Base-by-base conservation (phyloP, 1,139 yeast species). In the Candida sanyaensis region DNA sequence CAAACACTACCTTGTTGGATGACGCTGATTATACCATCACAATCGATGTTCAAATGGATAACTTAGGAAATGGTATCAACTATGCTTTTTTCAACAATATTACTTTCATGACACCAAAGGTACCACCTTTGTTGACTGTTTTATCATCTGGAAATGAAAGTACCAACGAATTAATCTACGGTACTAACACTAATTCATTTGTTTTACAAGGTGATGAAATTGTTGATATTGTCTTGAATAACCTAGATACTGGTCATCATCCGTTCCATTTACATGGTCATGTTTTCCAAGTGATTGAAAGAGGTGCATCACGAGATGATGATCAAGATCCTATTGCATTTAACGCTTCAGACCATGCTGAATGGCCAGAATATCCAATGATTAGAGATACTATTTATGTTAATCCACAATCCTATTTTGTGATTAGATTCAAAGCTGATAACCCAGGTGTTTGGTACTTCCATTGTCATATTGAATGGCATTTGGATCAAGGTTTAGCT, bases 401-500 rank as follows among this genome's bases (percentile, higher is more conserved):
- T 27, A 78, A 82, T 50, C 82, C 88, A 29, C 83, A 84, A 55
- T 88, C 91, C 1, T 79, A 83, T 58, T 62, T 84, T 44, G 90
- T 85, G 3, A 55, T 86, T 40, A 72, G 95, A 60, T 86, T 86
- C 64, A 77, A 71, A 56, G 90, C 96, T 43, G 82, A 84, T 60
- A 88, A 89, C 65, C 96, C 96, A 17, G 96, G 96, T 59, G 90
- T 88, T 37, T 89, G 96, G 96, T 77, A 86, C 61, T 90, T 90
- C 88, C 97, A 90, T 65, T 90, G 97, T 69, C 97, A 90, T 61
- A 85, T 90, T 55, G 96, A 90, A 61, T 90, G 97, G 97, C 97
- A 90, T 71, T 78, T 90, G 73, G 83, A 81, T 60, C 96, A 89
- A 68, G 97, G 97, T 52, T 77, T 90, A 53, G 92, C 91, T 17